These are phyloP conservation scores for Simplicillium aogashimaense DNA, from an alignment of 2,329 filamentous ascomycete genomes.

Conservation along the genomic window DNA sequence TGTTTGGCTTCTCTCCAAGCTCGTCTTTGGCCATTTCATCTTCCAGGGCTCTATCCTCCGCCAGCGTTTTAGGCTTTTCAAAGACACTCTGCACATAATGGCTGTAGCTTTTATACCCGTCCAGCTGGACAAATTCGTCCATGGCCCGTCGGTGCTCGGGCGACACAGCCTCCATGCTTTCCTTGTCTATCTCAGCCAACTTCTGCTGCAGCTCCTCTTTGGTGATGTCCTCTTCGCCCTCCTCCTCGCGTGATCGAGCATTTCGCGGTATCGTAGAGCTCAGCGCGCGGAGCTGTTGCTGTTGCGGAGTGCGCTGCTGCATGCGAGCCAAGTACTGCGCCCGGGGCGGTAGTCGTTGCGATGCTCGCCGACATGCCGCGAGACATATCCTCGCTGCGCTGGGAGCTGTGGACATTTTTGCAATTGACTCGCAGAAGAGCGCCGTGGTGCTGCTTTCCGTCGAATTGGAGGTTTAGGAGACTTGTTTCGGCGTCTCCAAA, in stretches of 20 bases:
- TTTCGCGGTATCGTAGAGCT: slow-evolving; percentile 6
- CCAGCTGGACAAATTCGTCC: no score
- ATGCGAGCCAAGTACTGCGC: background rate
- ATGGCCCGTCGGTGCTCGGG: slow-evolving; percentile 17
- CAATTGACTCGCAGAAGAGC: no score
- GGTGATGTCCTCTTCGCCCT: slow-evolving; percentile 12
- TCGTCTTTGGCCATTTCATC: slow-evolving; percentile 20
- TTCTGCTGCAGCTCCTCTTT: slow-evolving; percentile 16
- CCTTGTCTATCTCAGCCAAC: slow-evolving; percentile 19
- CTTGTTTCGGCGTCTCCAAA: no score
- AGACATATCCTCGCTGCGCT: slow-evolving; percentile 25
- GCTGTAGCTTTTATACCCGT: no score
- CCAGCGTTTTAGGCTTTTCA: slow-evolving; percentile 3
- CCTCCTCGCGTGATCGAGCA: slow-evolving; percentile 9
- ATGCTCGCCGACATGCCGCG: slow-evolving; percentile 20
- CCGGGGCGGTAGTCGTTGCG: slow-evolving; percentile 17
- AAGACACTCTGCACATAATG: no score
- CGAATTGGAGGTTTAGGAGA: no score
- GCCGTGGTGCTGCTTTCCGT: no score
- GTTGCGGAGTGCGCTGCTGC: background rate
- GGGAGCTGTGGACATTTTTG: slow-evolving; percentile 27
- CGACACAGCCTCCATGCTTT: slow-evolving; percentile 17
- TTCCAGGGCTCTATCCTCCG: slow-evolving; percentile 20
- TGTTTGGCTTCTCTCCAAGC: slow-evolving; percentile 21
- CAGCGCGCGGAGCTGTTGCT: background rate